Evolutionary conservation across 805 yeast genomes (phyloP).

Genomic region (Lachancea sp.): DNA sequence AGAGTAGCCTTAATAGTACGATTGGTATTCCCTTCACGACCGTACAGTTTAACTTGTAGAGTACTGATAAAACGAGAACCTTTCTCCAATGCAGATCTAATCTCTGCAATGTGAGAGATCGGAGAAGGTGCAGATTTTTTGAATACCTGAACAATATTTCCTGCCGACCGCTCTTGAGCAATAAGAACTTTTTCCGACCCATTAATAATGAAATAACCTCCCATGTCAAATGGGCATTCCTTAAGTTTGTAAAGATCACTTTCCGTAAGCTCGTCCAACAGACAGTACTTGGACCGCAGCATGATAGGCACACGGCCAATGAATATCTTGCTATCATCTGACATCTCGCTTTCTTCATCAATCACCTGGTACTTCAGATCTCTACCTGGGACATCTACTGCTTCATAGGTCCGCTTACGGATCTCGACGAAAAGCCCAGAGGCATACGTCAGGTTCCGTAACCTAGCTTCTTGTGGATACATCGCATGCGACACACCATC

Average conservation of each 20-base stretch:
- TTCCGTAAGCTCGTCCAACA: constrained; percentile 81
- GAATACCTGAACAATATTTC: constrained; percentile 97
- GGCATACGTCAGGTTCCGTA: constrained; percentile 92
- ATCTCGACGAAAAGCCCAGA: constrained; percentile 95
- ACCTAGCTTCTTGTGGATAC: constrained; percentile 97
- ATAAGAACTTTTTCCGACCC: constrained; percentile 97
- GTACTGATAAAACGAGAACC: constrained; percentile 93
- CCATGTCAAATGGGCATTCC: constrained; percentile 99
- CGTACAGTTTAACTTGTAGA: constrained; percentile 86
- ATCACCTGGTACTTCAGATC: constrained; percentile 53
- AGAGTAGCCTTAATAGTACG: constrained; percentile 91
- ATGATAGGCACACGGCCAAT: constrained; percentile 97
- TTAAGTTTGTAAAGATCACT: constrained; percentile 91
- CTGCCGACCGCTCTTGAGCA: constrained; percentile 98
- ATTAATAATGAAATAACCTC: constrained; percentile 96
- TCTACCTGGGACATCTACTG: constrained; percentile 61
- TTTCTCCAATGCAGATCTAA: constrained; percentile 92
- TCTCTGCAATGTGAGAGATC: constrained; percentile 91
- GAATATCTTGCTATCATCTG: constrained; percentile 76
- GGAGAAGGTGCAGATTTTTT: constrained; percentile 97
- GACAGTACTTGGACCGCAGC: constrained; percentile 95
- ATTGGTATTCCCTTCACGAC: constrained; percentile 66
- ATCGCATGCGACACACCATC: constrained; percentile 99
- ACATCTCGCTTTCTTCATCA: constrained; percentile 47
- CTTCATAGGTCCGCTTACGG: constrained; percentile 80